These are phyloP conservation scores for Meredithiella fracta DNA, from an alignment of 2,329 filamentous ascomycete species.

Conservation along the genomic window DNA sequence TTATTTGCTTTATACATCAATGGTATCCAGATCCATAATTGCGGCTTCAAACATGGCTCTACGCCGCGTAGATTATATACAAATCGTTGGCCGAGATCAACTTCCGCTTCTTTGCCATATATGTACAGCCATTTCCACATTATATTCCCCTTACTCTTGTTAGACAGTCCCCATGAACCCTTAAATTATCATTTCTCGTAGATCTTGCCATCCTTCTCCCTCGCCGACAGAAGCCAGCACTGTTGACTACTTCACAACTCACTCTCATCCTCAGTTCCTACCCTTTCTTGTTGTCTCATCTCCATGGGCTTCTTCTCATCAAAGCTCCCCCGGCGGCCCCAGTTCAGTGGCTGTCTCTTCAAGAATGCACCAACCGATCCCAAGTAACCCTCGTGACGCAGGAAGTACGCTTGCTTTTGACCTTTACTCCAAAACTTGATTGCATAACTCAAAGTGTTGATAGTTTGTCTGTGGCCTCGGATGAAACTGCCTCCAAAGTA, in stretches of 20 bases:
- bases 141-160: no score
- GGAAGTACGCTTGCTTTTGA: slow-evolving; percentile 84
- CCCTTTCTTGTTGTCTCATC: slow-evolving; percentile 18
- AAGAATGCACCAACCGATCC: slow-evolving; percentile 89
- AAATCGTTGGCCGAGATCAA: not conserved
- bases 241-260: not conserved
- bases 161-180: no score
- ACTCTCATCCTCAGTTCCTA: slow-evolving; percentile 3
- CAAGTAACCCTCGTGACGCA: slow-evolving; percentile 89
- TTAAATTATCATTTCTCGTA: not conserved
- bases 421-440: slow-evolving; percentile 97
- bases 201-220: not conserved
- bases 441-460: slow-evolving; percentile 91
- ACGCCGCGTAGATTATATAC: not conserved
- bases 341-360: slow-evolving; percentile 76
- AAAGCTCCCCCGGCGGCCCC: slow-evolving; percentile 69
- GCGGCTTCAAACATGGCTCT: not conserved
- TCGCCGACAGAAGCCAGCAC: not conserved
- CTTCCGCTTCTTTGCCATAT: no score
- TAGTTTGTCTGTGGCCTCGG: slow-evolving; percentile 87
- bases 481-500: slow-evolving; percentile 98
- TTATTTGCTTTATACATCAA: not conserved
- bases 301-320: slow-evolving; percentile 31
- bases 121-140: not conserved
- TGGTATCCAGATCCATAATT: not conserved